Evolutionary conservation across 441 rosid species (phyloP), one percentile per base, ranked within the genome.

Genomic region (Croton laevigatus): DNA sequence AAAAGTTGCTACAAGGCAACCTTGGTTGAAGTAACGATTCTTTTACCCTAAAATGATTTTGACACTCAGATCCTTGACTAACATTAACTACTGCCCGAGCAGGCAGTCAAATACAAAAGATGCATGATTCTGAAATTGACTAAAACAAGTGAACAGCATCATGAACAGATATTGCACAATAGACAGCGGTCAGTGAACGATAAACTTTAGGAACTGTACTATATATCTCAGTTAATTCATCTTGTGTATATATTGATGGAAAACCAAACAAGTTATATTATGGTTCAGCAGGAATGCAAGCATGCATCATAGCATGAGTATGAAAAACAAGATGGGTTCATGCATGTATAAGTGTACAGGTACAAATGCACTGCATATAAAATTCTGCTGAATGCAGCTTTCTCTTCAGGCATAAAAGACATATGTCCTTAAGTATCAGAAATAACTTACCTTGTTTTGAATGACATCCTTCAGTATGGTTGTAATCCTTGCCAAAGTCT

Each of bases 401-500:
- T 11, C 36, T 58, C n/a, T 58, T 36, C 14, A 12, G 61, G 61
- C 3, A 1, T 11, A 58, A 58, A 58, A 12, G 14, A 16, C 61
- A 27, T 36, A 5, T 14, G 16, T 16, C 8, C 16, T 17, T 32
- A 7, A 59, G 6, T 3, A 34, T 32, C 62, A 59, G 19, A 73
- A 53, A 65, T 3, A 38, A 6, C 63, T 74, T 80, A 95, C 98
- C 97, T 95, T 95, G 82, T 95, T 95, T 81, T 92, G 98, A 66
- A 95, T 93, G 62, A 95, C 95, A 76, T 91, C 99, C 80, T 93
- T 95, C 82, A 95, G 60, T 65, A 93, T 87, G 12, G 93, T 83
- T 42, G 97, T 93, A 72, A 95, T 95, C 84, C 96, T 95, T 20
- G 91, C 79, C 65, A 95, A 73, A 67, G 93, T 95, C 66, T 91